Percentiles rank a stretch among this genome's conserved stretches.
These are phyloP conservation scores for Beauveria rudraprayagi DNA, from an alignment of 2,329 filamentous ascomycete species.

Conservation along the genomic window DNA sequence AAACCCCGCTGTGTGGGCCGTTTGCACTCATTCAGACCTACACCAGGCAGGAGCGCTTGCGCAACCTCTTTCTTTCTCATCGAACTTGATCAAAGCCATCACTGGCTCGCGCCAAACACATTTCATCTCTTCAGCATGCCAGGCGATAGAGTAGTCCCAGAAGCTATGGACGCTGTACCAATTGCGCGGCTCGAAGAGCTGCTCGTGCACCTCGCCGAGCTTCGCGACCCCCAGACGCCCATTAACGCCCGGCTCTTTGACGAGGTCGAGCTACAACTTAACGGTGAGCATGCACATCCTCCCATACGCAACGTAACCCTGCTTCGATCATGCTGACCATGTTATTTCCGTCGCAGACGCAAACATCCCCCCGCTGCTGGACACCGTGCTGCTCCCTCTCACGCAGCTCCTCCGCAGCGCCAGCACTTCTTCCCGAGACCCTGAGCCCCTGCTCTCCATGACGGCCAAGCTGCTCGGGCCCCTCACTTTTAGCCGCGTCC, in stretches of 20 bases:
- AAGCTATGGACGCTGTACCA: conserved; percentile 34
- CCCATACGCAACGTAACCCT: too few relatives aligned
- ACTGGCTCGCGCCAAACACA: not conserved
- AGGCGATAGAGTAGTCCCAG: conserved; percentile 24
- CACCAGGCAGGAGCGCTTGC: not conserved
- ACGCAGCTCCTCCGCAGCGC: conserved; percentile 44
- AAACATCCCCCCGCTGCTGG: conserved; percentile 45
- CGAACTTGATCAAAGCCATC: not conserved
- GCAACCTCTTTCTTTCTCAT: not conserved
- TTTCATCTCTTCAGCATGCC: not conserved
- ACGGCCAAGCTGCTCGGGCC: conserved; percentile 49
- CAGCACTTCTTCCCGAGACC: conserved; percentile 40
- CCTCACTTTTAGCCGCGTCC: conserved; percentile 41
- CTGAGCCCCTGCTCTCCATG: conserved; percentile 41
- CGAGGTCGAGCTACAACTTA: conserved; percentile 51
- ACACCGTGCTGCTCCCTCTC: conserved; percentile 45
- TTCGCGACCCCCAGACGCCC: conserved; percentile 35
- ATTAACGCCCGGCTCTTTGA: conserved; percentile 47
- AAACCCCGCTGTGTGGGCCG: too few relatives aligned
- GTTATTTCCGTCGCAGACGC: conserved; percentile 27
- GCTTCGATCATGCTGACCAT: not conserved
- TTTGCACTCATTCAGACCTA: too few relatives aligned
- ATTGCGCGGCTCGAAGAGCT: conserved; percentile 47
- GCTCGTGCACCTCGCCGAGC: conserved; percentile 42
- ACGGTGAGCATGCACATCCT: conserved; percentile 27